Conservation (phyloP, 2,329 filamentous ascomycete species). For the Claviceps capensis region DNA sequence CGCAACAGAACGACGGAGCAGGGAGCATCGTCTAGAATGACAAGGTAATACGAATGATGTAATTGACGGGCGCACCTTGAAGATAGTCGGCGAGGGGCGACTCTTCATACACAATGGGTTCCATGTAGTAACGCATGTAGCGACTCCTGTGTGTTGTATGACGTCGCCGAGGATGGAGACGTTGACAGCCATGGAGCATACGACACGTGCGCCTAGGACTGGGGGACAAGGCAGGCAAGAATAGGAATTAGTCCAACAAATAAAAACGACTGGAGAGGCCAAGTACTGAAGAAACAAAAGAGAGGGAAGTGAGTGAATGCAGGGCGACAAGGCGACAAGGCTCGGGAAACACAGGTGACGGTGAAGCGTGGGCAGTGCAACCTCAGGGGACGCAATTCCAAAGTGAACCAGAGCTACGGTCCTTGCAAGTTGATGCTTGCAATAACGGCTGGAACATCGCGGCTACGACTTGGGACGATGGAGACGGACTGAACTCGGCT, state of each 20-base stretch:
- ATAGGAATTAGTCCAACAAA: background rate
- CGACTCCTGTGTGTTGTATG: slow-evolving; percentile 10
- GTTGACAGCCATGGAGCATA: slow-evolving; percentile 17
- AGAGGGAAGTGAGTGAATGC: background rate
- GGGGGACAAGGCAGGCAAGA: background rate
- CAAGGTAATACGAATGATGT: background rate
- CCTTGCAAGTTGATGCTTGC: background rate
- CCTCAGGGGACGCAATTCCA: background rate
- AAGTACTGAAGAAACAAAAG: background rate
- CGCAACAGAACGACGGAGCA: background rate
- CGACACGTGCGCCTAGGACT: background rate
- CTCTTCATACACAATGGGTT: slow-evolving; percentile 75
- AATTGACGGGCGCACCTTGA: slow-evolving; percentile 47
- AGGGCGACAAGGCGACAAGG: background rate
- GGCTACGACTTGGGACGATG: too few species aligned
- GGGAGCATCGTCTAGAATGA: background rate
- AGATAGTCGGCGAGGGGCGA: slow-evolving; percentile 82
- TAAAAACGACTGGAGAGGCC: background rate
- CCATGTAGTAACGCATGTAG: slow-evolving; percentile 45
- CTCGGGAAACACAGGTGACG: background rate
- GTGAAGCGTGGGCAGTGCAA: background rate
- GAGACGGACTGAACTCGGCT: too few species aligned
- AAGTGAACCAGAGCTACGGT: too few species aligned
- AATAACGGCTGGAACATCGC: background rate
- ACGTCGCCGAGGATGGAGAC: slow-evolving; percentile 13